Conservation (phyloP, 352 stramenopile species). For the Salisapilia sapeloensis region DNA sequence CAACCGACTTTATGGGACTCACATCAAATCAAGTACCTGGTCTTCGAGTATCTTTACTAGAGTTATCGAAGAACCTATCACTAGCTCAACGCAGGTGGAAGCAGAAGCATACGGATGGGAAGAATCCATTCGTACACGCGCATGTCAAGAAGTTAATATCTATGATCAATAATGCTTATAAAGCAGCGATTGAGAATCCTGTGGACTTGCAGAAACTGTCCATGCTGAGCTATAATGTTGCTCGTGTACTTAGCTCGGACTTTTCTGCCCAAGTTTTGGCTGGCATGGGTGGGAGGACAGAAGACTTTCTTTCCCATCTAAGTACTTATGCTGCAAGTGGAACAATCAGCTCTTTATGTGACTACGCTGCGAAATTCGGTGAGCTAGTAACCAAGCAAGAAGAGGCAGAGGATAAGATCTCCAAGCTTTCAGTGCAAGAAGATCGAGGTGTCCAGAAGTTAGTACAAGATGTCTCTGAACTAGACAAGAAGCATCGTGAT, state of each 20-base stretch:
- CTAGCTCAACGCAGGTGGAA: constrained; percentile 39
- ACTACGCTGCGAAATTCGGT: no score
- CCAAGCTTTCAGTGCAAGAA: no score
- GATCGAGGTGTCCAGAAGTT: no score
- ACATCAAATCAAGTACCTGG: constrained; percentile 28
- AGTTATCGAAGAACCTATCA: constrained; percentile 58
- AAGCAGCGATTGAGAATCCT: constrained; percentile 26
- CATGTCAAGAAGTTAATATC: constrained; percentile 51
- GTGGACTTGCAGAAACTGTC: constrained; percentile 24
- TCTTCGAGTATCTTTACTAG: constrained; percentile 47
- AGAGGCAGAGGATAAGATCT: no score
- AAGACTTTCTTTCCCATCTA: no score
- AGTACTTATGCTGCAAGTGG: no score
- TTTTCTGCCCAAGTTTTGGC: constrained; percentile 48
- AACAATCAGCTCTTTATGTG: no score
- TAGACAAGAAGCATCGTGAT: no score
- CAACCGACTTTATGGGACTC: no score
- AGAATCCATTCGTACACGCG: constrained; percentile 37
- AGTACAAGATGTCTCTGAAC: no score
- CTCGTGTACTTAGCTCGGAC: constrained; percentile 33
- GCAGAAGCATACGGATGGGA: constrained; percentile 14
- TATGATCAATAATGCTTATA: constrained; percentile 61
- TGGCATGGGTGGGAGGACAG: constrained; percentile 13
- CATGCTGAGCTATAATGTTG: constrained; percentile 32
- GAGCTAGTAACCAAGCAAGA: no score